These are phyloP conservation scores for Vanderwaltozyma yarrowii DNA, from an alignment of 805 yeast species.

Conservation along the genomic window DNA sequence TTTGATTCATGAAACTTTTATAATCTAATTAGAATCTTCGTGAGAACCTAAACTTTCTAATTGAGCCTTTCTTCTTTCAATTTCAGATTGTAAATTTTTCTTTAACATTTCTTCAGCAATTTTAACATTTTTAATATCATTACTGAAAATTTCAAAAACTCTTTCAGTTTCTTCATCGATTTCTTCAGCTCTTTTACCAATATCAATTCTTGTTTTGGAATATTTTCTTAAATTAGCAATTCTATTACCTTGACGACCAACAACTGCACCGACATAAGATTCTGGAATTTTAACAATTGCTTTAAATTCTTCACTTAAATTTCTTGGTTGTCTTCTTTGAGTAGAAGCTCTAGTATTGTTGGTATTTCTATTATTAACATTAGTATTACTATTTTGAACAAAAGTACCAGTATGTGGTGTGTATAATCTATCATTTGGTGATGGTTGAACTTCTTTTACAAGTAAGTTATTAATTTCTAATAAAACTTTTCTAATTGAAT, in stretches of 20 bases:
- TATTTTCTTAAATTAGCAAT: constrained; percentile 76
- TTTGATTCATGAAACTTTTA: too few relatives aligned
- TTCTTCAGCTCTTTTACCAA: constrained; percentile 55
- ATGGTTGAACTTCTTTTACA: constrained; percentile 17
- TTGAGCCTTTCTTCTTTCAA: constrained; percentile 35
- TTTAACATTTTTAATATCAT: constrained; percentile 34
- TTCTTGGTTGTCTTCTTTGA: constrained; percentile 1
- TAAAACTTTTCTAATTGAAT: constrained; percentile 51
- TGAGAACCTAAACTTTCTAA: not conserved
- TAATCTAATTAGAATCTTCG: too few relatives aligned
- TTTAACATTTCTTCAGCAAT: constrained; percentile 49
- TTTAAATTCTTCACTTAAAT: constrained; percentile 8
- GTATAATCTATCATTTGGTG: constrained; percentile 36
- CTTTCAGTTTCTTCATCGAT: constrained; percentile 38
- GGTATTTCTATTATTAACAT: not conserved
- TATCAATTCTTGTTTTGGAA: constrained; percentile 70
- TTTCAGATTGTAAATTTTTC: constrained; percentile 50
- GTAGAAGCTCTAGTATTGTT: constrained; percentile 2
- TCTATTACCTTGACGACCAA: constrained; percentile 78
- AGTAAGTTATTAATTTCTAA: constrained; percentile 36
- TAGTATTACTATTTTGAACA: constrained; percentile 20
- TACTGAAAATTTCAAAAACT: constrained; percentile 60
- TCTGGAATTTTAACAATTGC: constrained; percentile 43
- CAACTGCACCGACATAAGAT: constrained; percentile 79
- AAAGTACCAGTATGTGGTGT: constrained; percentile 37